Percentiles rank a stretch among this genome's conserved stretches.
These are phyloP conservation scores for Musa itinerans DNA, from an alignment of 176 grass and related monocot species.

Conservation along the genomic window DNA sequence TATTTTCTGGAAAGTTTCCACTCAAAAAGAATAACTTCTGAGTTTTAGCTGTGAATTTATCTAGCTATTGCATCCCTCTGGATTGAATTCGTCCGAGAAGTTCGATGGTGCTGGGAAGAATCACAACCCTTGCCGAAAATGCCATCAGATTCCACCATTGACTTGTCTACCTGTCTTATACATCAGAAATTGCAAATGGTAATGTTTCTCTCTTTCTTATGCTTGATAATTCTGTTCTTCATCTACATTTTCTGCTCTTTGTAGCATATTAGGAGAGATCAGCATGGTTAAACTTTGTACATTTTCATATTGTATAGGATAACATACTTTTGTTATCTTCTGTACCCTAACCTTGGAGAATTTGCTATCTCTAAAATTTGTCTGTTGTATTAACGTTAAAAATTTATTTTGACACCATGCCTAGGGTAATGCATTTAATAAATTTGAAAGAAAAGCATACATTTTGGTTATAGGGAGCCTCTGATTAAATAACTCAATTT, in stretches of 20 bases:
- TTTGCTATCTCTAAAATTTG: not conserved
- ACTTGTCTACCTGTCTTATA: constrained; percentile 79
- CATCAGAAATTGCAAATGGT: constrained; percentile 99
- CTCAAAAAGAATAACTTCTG: not conserved
- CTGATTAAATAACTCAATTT: too few relatives aligned
- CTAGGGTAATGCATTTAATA: too few relatives aligned
- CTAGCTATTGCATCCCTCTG: constrained; percentile 79
- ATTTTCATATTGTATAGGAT: not conserved
- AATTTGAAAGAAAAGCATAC: too few relatives aligned
- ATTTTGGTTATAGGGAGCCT: too few relatives aligned
- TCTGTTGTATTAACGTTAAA: too few relatives aligned
- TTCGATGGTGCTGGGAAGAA: constrained; percentile 96
- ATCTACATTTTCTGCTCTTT: not conserved
- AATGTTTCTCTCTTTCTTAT: constrained; percentile 14
- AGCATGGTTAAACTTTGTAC: not conserved
- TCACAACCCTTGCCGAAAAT: constrained; percentile 79
- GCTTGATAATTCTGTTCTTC: not conserved
- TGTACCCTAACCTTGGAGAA: not conserved
- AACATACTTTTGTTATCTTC: not conserved
- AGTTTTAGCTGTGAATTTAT: not conserved
- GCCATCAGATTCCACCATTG: constrained; percentile 52
- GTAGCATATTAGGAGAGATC: not conserved
- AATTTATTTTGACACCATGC: too few relatives aligned
- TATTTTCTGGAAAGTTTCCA: constrained; percentile 14
- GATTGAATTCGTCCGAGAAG: constrained; percentile 99